phyloP scores from a whole-genome alignment of 139 green algal species.

The Auxenochlorella pyrenoidosa region DNA sequence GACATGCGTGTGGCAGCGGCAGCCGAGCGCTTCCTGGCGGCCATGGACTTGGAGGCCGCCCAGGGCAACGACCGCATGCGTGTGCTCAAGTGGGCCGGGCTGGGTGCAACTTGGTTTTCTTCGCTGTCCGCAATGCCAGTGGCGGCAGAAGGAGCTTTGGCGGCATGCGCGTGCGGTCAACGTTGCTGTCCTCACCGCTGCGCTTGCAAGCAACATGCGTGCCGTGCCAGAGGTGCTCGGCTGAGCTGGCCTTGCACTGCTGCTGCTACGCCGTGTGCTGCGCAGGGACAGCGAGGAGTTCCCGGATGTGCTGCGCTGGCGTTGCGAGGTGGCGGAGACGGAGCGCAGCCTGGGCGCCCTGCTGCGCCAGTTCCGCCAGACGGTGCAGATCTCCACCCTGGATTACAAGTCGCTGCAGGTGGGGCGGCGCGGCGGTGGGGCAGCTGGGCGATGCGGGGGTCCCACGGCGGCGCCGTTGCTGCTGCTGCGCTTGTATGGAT shows the following conservation, averaged over 20 bases:
- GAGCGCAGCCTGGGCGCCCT: constrained; percentile 56
- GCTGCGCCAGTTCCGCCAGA: constrained; percentile 50
- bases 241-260: neutral
- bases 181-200: neutral
- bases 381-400: constrained; percentile 49
- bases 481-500: too few species aligned
- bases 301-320: constrained; percentile 46
- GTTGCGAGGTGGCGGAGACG: constrained; percentile 32
- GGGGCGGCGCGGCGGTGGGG: neutral
- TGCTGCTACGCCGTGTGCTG: neutral
- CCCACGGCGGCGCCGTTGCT: too few species aligned
- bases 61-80: constrained; percentile 46
- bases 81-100: constrained; percentile 1
- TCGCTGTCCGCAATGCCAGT: neutral
- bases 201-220: neutral
- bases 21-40: constrained; percentile 47
- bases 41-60: constrained; percentile 60
- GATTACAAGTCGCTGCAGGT: constrained; percentile 54
- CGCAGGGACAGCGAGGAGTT: constrained; percentile 47
- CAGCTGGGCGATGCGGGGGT: too few species aligned
- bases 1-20: constrained; percentile 42
- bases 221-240: neutral
- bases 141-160: neutral
- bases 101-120: neutral
- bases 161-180: neutral